Percentiles rank a stretch among this genome's conserved stretches.
Conservation (phyloP, 179 eudicot genomes). For the Carnegiea gigantea region DNA sequence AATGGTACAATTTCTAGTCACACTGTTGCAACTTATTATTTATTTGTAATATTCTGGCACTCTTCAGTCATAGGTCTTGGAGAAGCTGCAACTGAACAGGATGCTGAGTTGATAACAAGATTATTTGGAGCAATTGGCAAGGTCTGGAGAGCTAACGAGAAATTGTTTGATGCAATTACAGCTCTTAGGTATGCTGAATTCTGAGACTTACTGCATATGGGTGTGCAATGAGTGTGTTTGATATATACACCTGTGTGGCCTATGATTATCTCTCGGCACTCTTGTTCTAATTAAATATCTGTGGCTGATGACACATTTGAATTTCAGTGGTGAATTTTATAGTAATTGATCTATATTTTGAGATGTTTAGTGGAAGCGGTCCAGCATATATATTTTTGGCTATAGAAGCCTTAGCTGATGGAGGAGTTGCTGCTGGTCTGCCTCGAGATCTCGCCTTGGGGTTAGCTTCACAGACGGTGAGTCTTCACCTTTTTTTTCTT, state of each 20-base stretch:
- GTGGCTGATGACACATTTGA: neutral
- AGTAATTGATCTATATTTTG: neutral
- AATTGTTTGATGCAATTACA: slow-evolving; percentile 86
- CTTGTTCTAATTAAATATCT: neutral
- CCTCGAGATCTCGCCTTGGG: slow-evolving; percentile 90
- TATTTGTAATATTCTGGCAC: slow-evolving; percentile 9
- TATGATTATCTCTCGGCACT: neutral
- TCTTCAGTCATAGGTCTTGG: slow-evolving; percentile 72
- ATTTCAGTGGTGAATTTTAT: slow-evolving; percentile 7
- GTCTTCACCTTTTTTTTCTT: slow-evolving; percentile 13
- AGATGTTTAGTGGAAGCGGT: slow-evolving; percentile 79
- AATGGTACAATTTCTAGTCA: neutral
- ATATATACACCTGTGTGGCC: neutral
- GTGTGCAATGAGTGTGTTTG: neutral
- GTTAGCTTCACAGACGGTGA: slow-evolving; percentile 92
- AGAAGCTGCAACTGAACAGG: slow-evolving; percentile 70
- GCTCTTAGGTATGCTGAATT: slow-evolving; percentile 68
- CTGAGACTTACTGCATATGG: neutral
- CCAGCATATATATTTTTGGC: slow-evolving; percentile 93
- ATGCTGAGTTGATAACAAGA: slow-evolving; percentile 56
- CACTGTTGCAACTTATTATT: slow-evolving; percentile 1
- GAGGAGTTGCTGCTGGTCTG: slow-evolving; percentile 98
- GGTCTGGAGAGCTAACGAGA: slow-evolving; percentile 93
- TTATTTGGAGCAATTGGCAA: slow-evolving; percentile 92
- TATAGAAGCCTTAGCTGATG: slow-evolving; percentile 99